phyloP scores from a whole-genome alignment of 805 yeast genomes.

The Spathaspora gorwiae region DNA sequence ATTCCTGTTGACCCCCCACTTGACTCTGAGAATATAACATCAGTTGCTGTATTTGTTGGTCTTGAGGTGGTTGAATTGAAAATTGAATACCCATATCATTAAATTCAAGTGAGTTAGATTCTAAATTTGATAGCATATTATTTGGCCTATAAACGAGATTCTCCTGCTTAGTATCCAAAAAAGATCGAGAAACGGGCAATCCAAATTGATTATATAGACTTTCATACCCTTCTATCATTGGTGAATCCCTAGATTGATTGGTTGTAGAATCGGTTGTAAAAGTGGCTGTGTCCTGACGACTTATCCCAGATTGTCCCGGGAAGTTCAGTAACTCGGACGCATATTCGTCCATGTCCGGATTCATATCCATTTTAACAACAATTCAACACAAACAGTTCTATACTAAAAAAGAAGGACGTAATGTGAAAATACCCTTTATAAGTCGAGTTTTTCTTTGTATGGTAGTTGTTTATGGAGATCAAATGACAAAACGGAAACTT shows the following conservation, averaged over 20 bases:
- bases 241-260: not conserved
- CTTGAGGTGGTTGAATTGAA: not conserved
- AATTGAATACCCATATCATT: conserved; percentile 1
- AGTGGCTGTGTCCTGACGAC: not conserved
- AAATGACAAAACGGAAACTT: too few relatives aligned
- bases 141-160: not conserved
- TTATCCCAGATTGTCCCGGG: not conserved
- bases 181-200: not conserved
- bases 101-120: conserved; percentile 4
- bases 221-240: conserved; percentile 3
- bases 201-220: conserved; percentile 2
- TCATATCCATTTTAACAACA: conserved; percentile 1
- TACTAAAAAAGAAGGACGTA: too few relatives aligned
- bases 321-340: not conserved
- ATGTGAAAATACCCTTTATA: too few relatives aligned
- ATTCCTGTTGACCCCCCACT: not conserved
- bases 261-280: not conserved
- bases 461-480: too few relatives aligned
- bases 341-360: conserved; percentile 7
- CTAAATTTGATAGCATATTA: conserved; percentile 2
- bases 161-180: not conserved
- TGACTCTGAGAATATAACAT: not conserved
- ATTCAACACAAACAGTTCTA: too few relatives aligned
- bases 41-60: conserved; percentile 1
- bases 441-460: too few relatives aligned